A percentile compares a stretch with the other conserved stretches of the same genome.
Evolutionary conservation across 306 rosid species (phyloP).

Genomic region (Luffa acutangula): DNA sequence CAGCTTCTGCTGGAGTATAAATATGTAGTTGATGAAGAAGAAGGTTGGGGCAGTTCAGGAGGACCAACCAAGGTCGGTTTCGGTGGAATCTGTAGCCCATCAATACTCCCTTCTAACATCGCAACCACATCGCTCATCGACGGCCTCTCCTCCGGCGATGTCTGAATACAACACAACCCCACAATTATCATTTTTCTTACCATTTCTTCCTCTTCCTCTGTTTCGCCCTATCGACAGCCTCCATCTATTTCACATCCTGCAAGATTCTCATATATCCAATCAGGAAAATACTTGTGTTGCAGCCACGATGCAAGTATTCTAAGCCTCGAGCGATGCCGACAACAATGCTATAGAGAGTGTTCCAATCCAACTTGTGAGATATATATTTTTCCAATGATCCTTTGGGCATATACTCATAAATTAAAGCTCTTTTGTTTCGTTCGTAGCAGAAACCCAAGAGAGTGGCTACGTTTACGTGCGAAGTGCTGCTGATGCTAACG

Average conservation of each 20-base stretch:
- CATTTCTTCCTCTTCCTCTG: neutral
- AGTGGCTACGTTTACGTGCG: conserved; percentile 52
- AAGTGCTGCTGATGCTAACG: conserved; percentile 31
- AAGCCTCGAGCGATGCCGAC: conserved; percentile 52
- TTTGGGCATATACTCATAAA: conserved; percentile 63
- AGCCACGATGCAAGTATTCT: neutral
- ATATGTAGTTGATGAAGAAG: neutral
- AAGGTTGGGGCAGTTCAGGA: neutral
- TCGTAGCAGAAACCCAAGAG: conserved; percentile 72
- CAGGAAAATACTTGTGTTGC: conserved; percentile 12
- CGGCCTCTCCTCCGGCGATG: neutral
- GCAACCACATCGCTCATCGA: neutral
- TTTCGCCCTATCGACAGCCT: neutral
- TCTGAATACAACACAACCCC: neutral
- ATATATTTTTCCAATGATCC: conserved; percentile 18
- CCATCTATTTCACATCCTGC: neutral
- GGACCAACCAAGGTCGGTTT: neutral
- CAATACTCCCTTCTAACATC: neutral
- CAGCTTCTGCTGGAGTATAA: too few species aligned
- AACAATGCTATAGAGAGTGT: conserved; percentile 37
- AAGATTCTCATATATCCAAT: neutral
- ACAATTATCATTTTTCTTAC: neutral
- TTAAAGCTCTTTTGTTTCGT: conserved; percentile 39
- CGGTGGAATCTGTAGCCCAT: neutral
- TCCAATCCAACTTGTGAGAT: conserved; percentile 35